These are phyloP conservation scores for Volvariella surrecta DNA, from an alignment of 1,284 basidiomycete species.

Conservation along the genomic window DNA sequence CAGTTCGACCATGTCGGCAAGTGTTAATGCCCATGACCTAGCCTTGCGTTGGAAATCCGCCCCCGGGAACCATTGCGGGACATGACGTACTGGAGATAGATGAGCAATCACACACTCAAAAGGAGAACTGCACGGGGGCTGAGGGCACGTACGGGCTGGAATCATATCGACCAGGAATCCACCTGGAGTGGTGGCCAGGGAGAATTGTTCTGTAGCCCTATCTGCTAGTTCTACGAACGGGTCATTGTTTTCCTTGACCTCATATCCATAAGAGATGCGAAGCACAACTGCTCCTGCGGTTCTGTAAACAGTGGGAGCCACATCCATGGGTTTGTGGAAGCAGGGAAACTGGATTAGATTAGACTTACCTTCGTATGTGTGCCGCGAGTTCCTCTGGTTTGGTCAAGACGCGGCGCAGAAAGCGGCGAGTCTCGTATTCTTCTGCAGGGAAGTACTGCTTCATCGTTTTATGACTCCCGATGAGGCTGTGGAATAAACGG, in stretches of 20 bases:
- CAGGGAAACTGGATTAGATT: not conserved
- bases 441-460: slow-evolving; percentile 38
- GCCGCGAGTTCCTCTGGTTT: slow-evolving; percentile 43
- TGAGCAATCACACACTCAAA: not conserved
- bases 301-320: slow-evolving; percentile 19
- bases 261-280: slow-evolving; percentile 55
- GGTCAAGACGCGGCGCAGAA: slow-evolving; percentile 44
- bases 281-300: slow-evolving; percentile 52
- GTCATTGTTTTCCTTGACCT: slow-evolving; percentile 45
- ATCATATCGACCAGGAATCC: slow-evolving; percentile 53
- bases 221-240: slow-evolving; percentile 52
- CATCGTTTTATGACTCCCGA: slow-evolving; percentile 45
- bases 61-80: slow-evolving; percentile 61
- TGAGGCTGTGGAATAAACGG: slow-evolving; percentile 45
- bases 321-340: not conserved
- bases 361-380: slow-evolving; percentile 49
- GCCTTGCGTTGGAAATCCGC: slow-evolving; percentile 49
- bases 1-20: slow-evolving; percentile 43
- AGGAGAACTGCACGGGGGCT: slow-evolving; percentile 6
- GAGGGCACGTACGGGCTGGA: slow-evolving; percentile 35
- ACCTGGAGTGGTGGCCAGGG: slow-evolving; percentile 45
- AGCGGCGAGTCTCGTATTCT: slow-evolving; percentile 45
- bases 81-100: slow-evolving; percentile 35
- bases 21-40: slow-evolving; percentile 36
- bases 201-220: slow-evolving; percentile 48